A percentile compares a stretch with the other conserved stretches of the same genome.
These are phyloP conservation scores for Sergeia podlipaevii DNA, from an alignment of 208 protist species.

Conservation along the genomic window DNA sequence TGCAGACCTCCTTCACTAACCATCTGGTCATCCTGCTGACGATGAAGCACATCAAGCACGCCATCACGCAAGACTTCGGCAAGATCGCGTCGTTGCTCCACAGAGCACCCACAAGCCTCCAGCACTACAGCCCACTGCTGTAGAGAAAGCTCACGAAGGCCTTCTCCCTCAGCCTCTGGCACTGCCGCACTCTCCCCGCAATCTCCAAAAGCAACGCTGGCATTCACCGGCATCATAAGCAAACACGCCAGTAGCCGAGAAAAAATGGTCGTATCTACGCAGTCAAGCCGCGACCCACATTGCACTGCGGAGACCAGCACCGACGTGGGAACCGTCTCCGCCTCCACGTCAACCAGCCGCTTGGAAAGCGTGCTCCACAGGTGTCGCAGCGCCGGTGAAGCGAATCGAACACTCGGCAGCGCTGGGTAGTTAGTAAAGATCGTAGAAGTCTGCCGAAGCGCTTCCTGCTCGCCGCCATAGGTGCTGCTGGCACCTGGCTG, in stretches of 20 bases:
- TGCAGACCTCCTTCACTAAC: slow-evolving; percentile 1
- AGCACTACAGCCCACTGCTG: slow-evolving; percentile 44
- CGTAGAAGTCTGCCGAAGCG: too few relatives aligned
- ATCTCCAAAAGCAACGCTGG: too few relatives aligned
- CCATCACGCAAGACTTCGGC: slow-evolving; percentile 20
- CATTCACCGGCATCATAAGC: too few relatives aligned
- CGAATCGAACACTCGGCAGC: background rate
- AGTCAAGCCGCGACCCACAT: slow-evolving; percentile 44
- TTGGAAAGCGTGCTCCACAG: slow-evolving; percentile 3
- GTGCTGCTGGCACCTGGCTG: too few relatives aligned
- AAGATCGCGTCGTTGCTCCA: slow-evolving; percentile 12
- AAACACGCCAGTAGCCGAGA: slow-evolving; percentile 50
- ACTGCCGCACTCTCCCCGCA: too few relatives aligned
- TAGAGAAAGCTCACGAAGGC: slow-evolving; percentile 18
- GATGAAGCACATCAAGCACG: slow-evolving; percentile 4
- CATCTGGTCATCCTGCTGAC: background rate
- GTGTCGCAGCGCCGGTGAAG: background rate
- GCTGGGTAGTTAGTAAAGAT: too few relatives aligned
- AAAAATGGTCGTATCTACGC: slow-evolving; percentile 53
- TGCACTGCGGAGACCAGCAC: slow-evolving; percentile 41
- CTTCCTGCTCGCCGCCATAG: slow-evolving; percentile 1
- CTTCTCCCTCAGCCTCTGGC: too few relatives aligned
- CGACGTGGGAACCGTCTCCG: background rate
- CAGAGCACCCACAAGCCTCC: slow-evolving; percentile 26
- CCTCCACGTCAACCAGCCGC: slow-evolving; percentile 12